phyloP scores from a whole-genome alignment of 2,329 filamentous ascomycete genomes.

The Hymenoscyphus fructigenus region DNA sequence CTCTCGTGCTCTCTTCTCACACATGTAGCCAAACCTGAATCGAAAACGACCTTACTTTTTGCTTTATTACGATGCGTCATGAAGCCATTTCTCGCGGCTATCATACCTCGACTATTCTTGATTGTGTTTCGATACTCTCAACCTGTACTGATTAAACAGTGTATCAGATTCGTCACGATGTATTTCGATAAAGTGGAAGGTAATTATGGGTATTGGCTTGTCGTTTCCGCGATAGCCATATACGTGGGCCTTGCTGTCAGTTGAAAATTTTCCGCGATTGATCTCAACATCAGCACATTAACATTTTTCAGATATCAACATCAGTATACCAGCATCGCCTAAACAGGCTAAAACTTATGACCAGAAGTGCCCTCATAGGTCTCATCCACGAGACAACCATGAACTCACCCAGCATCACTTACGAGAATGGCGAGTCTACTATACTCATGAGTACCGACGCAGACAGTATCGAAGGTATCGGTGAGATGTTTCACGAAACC shows the following conservation, averaged over 20 bases:
- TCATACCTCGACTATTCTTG: conserved; percentile 2
- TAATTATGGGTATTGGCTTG: neutral
- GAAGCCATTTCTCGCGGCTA: neutral
- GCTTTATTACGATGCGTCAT: neutral
- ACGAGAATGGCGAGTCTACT: conserved; percentile 37
- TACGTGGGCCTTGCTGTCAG: conserved; percentile 6
- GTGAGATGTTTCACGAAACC: conserved; percentile 43
- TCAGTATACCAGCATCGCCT: neutral
- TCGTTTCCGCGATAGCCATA: neutral
- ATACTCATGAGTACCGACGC: conserved; percentile 45
- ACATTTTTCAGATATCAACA: neutral
- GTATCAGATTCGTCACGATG: neutral
- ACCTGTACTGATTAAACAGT: neutral
- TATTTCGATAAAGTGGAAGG: neutral
- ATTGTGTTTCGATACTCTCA: neutral
- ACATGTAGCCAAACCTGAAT: conserved; percentile 23
- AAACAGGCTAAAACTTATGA: conserved; percentile 3
- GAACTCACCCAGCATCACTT: conserved; percentile 24
- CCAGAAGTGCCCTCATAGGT: conserved; percentile 16
- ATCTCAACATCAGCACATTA: neutral
- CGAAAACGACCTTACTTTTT: conserved; percentile 31
- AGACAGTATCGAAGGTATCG: conserved; percentile 35
- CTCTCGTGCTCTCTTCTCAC: conserved; percentile 1
- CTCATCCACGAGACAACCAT: conserved; percentile 39
- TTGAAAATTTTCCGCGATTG: neutral